Evolutionary conservation across 108 stramenopile species (phyloP), one percentile per base, ranked within the genome.

Genomic region (Parmales sp.): DNA sequence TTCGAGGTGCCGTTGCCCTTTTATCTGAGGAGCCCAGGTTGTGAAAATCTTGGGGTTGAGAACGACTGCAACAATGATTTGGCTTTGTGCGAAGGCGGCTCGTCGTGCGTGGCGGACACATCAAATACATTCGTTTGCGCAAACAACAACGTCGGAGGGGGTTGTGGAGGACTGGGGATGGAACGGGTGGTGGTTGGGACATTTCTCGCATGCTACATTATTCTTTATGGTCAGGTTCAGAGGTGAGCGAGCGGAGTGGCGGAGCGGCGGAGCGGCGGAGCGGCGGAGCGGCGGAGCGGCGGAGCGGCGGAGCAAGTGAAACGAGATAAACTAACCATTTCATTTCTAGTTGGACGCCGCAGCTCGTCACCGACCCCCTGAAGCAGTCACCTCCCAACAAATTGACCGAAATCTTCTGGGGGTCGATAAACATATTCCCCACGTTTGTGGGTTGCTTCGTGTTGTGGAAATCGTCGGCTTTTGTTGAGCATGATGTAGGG

Each of bases 1-100:
- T 95, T 95, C 73, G 94, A 95, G 78, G 90, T 95, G 9, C 92
- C 92, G 45, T 73, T 94, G 37, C 93, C 93, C 8, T 91, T 94
- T 78, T 94, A 89, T 65, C 81, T 94, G 19, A 78, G 91, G 65
- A 83, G 80, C 70, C 91, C 91, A 39, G 75, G 54, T 34, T 60
- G 54, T 16, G 20, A 26, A 1, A 34, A 20, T 28, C 28, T 60
- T 5, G 28, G 28, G n/a, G 3, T 34, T 9, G 54, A 1, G 7
- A 34, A 13, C 28, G 7, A 28, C 5, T 23, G n/a, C 54, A 26
- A 4, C n/a, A 34, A 20, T 28, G 7, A 34, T 5, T 6, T 6
- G n/a, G 3, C 54, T 9, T 28, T 4, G 7, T 60, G 26, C 28
- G 7, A 28, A 1, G 4, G n/a, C 54, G 7, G 2, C 16, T 48